A percentile compares a stretch with the other conserved stretches of the same genome.
These are phyloP conservation scores for Arthrobotrys sinensis DNA, from an alignment of 2,329 filamentous ascomycete species.

Conservation along the genomic window DNA sequence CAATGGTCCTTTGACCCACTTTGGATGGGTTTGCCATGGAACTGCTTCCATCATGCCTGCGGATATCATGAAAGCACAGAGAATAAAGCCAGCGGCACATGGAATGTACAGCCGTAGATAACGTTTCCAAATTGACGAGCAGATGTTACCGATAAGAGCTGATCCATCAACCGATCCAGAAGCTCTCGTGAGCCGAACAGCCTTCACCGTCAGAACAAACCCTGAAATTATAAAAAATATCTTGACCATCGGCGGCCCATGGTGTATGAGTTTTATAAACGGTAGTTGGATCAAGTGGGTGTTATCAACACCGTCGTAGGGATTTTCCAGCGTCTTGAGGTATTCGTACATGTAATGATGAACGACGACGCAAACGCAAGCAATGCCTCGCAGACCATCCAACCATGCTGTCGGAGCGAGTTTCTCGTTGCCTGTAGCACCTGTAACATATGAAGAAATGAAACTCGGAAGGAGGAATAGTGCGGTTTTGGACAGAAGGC, in stretches of 20 bases:
- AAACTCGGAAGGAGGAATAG: constrained; percentile 47
- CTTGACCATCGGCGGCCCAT: constrained; percentile 43
- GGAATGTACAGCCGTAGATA: constrained; percentile 39
- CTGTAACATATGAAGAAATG: constrained; percentile 68
- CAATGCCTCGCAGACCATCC: constrained; percentile 42
- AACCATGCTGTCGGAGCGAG: constrained; percentile 43
- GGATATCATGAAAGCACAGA: constrained; percentile 38
- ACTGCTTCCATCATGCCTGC: constrained; percentile 35
- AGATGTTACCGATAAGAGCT: constrained; percentile 30
- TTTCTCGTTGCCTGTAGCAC: constrained; percentile 66
- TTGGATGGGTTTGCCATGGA: constrained; percentile 6
- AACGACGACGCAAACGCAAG: constrained; percentile 33
- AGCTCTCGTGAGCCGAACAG: constrained; percentile 26
- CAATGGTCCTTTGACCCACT: constrained; percentile 19
- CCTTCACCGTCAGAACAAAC: constrained; percentile 36
- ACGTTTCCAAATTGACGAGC: constrained; percentile 42
- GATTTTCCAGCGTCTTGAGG: neutral
- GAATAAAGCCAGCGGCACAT: constrained; percentile 33
- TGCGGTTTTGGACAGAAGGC: constrained; percentile 8
- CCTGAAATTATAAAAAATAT: constrained; percentile 53
- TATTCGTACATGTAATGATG: constrained; percentile 30
- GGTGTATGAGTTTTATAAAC: constrained; percentile 37
- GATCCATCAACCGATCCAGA: constrained; percentile 6
- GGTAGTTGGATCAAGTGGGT: constrained; percentile 20
- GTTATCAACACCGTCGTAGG: constrained; percentile 33